phyloP scores from a whole-genome alignment of 2,329 filamentous ascomycete species.

The Trichothecium sympodiale region DNA sequence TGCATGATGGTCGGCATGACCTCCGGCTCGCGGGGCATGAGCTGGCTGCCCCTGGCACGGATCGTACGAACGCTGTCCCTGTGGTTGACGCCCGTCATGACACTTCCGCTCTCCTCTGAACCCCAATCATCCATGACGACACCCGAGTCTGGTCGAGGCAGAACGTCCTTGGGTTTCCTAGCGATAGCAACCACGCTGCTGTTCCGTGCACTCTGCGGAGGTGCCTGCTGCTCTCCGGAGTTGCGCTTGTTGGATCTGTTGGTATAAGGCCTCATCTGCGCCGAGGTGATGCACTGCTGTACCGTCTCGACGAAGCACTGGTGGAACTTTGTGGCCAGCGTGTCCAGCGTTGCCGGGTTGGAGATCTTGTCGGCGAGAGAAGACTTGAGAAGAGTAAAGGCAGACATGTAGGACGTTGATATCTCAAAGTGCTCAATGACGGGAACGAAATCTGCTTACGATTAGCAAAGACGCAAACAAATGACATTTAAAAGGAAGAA shows the following conservation, averaged over 20 bases:
- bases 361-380: conserved; percentile 25
- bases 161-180: conserved; percentile 13
- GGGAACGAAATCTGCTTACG: conserved; percentile 23
- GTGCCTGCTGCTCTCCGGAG: conserved; percentile 1
- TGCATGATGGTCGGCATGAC: conserved; percentile 1
- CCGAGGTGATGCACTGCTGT: conserved; percentile 22
- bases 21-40: not conserved
- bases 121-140: conserved; percentile 24
- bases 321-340: conserved; percentile 25
- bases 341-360: conserved; percentile 25
- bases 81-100: conserved; percentile 9
- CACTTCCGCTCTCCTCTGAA: conserved; percentile 25
- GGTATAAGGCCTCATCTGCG: conserved; percentile 25
- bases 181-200: conserved; percentile 1
- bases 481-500: not conserved
- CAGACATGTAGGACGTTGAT: conserved; percentile 19
- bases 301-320: conserved; percentile 28
- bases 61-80: conserved; percentile 21
- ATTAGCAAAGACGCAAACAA: too few relatives aligned
- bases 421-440: conserved; percentile 31
- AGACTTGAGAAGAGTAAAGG: conserved; percentile 20
- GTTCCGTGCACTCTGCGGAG: not conserved
- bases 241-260: conserved; percentile 29
- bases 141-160: conserved; percentile 24
- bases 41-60: conserved; percentile 2